These are phyloP conservation scores for Neonectria faginata DNA, from an alignment of 2,329 filamentous ascomycete species.

Conservation along the genomic window DNA sequence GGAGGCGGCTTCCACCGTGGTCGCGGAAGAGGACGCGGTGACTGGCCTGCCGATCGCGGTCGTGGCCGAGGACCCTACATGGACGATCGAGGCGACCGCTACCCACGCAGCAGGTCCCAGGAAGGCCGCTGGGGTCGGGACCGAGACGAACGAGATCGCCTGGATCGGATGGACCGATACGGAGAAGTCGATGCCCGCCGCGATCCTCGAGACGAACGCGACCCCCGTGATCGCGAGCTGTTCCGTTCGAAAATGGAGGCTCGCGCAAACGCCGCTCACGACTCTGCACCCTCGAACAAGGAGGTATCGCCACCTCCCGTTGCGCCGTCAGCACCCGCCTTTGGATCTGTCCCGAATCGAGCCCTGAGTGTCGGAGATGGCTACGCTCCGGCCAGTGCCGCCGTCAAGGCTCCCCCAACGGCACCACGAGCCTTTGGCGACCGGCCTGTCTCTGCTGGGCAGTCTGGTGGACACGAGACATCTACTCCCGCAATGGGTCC, in stretches of 20 bases:
- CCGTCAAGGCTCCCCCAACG: conserved; percentile 65
- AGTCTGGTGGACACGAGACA: conserved; percentile 51
- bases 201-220: conserved; percentile 62
- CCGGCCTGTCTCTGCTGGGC: conserved; percentile 58
- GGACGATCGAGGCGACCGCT: conserved; percentile 71
- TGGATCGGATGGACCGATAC: conserved; percentile 57
- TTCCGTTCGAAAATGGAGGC: conserved; percentile 63
- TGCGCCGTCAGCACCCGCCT: conserved; percentile 69
- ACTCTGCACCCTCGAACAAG: conserved; percentile 59
- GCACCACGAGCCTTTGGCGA: conserved; percentile 65
- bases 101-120: conserved; percentile 74
- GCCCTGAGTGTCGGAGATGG: conserved; percentile 50
- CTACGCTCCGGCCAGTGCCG: conserved; percentile 46
- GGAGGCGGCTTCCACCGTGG: conserved; percentile 68
- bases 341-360: conserved; percentile 66
- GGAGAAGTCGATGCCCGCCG: conserved; percentile 55
- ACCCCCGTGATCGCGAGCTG: conserved; percentile 59
- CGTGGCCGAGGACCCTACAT: conserved; percentile 67
- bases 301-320: conserved; percentile 69
- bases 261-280: conserved; percentile 61
- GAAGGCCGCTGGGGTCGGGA: conserved; percentile 71
- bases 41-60: conserved; percentile 59
- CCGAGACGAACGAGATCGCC: conserved; percentile 65
- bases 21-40: conserved; percentile 61
- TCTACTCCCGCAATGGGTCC: conserved; percentile 54